These are phyloP conservation scores for Trichoderma pleuroti DNA, from an alignment of 2,329 filamentous ascomycete species.

Conservation along the genomic window DNA sequence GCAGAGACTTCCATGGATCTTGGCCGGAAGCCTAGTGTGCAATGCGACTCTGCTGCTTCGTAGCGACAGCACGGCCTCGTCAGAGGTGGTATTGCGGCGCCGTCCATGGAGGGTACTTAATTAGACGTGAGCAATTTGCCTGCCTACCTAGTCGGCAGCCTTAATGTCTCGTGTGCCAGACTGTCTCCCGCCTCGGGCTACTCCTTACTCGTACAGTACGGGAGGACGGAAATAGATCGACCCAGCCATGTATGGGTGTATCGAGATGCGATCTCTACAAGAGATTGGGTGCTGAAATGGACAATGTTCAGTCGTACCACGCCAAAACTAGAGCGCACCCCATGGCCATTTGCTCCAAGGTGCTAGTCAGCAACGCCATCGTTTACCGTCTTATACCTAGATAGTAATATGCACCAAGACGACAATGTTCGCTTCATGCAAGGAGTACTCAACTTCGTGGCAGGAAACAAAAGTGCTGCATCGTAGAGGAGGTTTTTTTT, in stretches of 20 bases:
- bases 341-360: neutral
- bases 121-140: neutral
- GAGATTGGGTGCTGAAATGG: constrained; percentile 13
- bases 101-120: neutral
- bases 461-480: neutral
- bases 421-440: neutral
- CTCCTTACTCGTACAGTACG: too few species aligned
- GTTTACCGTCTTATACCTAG: neutral
- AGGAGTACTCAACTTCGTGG: neutral
- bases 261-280: constrained; percentile 12
- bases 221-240: constrained; percentile 2
- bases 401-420: neutral
- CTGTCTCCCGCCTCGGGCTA: neutral
- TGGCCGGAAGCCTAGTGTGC: neutral
- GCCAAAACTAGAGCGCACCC: neutral
- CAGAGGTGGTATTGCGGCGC: neutral
- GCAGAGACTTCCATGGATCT: constrained; percentile 6
- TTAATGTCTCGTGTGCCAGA: neutral
- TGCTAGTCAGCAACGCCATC: neutral
- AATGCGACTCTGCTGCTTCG: neutral
- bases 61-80: neutral
- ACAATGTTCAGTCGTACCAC: neutral
- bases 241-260: constrained; percentile 11
- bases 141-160: neutral
- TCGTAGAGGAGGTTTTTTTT: neutral